phyloP scores from a whole-genome alignment of 371 early-diverging fungal genomes.

The Dichotomocladium elegans region DNA sequence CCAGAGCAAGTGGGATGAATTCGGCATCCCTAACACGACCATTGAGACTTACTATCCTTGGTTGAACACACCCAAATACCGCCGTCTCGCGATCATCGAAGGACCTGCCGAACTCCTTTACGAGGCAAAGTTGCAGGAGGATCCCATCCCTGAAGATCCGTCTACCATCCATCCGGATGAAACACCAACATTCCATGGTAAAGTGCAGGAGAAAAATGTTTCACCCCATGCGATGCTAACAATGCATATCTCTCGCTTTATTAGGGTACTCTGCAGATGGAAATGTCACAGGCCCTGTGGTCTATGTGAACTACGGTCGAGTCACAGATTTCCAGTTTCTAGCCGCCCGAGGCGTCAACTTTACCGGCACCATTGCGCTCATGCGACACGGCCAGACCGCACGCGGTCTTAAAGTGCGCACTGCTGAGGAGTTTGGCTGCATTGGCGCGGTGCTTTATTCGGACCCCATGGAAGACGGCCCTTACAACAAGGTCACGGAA shows the following conservation, averaged over 20 bases:
- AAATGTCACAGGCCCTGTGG: constrained; percentile 57
- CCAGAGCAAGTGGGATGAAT: constrained; percentile 34
- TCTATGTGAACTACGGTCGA: constrained; percentile 65
- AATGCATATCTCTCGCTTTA: no score
- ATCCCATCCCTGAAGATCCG: constrained; percentile 47
- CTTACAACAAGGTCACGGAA: constrained; percentile 19
- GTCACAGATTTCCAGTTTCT: constrained; percentile 51
- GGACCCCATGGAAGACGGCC: constrained; percentile 18
- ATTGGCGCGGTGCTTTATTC: constrained; percentile 52
- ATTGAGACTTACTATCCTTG: constrained; percentile 60
- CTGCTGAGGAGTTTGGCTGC: constrained; percentile 56
- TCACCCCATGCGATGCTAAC: no score
- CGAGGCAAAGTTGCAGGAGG: constrained; percentile 53
- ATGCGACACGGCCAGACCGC: constrained; percentile 56
- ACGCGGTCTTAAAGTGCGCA: constrained; percentile 56
- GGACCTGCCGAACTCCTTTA: constrained; percentile 36
- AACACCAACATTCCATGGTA: constrained; percentile 61
- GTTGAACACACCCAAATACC: constrained; percentile 50
- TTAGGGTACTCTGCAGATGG: constrained; percentile 54
- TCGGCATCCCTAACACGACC: constrained; percentile 47
- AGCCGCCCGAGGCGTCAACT: constrained; percentile 32
- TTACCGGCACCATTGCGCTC: constrained; percentile 51
- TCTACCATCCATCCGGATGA: constrained; percentile 28
- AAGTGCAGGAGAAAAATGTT: background rate
- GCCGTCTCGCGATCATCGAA: constrained; percentile 50